Percentiles rank a stretch among this genome's conserved stretches.
Evolutionary conservation across 768 basidiomycete species (phyloP).

Genomic region (Scleroderma citrinum): DNA sequence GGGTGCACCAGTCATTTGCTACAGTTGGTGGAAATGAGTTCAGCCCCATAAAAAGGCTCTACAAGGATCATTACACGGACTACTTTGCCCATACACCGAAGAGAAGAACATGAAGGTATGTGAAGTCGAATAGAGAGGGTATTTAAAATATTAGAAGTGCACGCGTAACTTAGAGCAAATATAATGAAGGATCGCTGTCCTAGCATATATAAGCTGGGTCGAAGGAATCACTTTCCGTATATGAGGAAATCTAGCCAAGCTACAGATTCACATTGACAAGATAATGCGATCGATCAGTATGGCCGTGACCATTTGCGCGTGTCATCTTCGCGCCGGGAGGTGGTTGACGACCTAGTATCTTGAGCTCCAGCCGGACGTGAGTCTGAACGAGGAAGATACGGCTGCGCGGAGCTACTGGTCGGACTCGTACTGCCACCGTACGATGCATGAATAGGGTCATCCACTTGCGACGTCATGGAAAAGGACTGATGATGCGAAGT

Average conservation of each 20-base stretch:
- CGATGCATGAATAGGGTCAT: constrained; percentile 28
- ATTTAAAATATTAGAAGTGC: constrained; percentile 33
- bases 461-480: constrained; percentile 32
- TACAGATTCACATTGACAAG: constrained; percentile 29
- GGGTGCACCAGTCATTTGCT: too few relatives aligned
- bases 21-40: too few relatives aligned
- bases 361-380: constrained; percentile 29
- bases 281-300: constrained; percentile 35
- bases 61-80: constrained; percentile 21
- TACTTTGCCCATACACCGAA: constrained; percentile 12
- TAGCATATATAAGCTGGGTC: constrained; percentile 27
- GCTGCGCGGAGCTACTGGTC: constrained; percentile 22
- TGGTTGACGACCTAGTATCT: constrained; percentile 25
- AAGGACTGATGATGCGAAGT: constrained; percentile 44
- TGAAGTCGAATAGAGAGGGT: constrained; percentile 16
- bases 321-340: constrained; percentile 44
- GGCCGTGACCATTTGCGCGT: constrained; percentile 46
- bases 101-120: constrained; percentile 15
- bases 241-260: constrained; percentile 25
- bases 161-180: constrained; percentile 29
- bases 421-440: constrained; percentile 32
- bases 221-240: constrained; percentile 29
- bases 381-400: constrained; percentile 41
- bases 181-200: constrained; percentile 35
- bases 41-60: neutral